Conservation (phyloP, 371 early-diverging fungal species). For the Mucor plumbeus region DNA sequence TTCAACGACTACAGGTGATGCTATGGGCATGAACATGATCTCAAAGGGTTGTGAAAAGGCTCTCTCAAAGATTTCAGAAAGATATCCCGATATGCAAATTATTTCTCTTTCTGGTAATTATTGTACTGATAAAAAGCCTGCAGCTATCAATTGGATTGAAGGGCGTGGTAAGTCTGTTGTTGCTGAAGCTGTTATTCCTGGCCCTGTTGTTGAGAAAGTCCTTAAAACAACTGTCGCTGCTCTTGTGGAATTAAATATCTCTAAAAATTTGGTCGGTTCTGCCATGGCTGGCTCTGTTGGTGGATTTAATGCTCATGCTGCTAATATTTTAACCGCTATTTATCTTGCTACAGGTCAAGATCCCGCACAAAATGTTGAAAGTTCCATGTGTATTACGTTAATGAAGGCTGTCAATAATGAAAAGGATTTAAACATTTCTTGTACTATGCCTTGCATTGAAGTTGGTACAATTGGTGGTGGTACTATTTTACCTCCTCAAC, state of each 20-base stretch:
- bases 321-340: slow-evolving; percentile 93
- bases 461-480: slow-evolving; percentile 98
- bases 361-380: slow-evolving; percentile 97
- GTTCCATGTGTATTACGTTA: slow-evolving; percentile 92
- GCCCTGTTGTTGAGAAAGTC: slow-evolving; percentile 77
- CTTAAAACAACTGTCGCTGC: slow-evolving; percentile 88
- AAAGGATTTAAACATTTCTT: slow-evolving; percentile 83
- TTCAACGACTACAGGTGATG: slow-evolving; percentile 94
- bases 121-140: slow-evolving; percentile 98
- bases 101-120: slow-evolving; percentile 92
- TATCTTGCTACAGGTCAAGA: slow-evolving; percentile 97
- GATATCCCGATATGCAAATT: slow-evolving; percentile 81
- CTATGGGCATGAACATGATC: slow-evolving; percentile 99
- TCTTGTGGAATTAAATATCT: slow-evolving; percentile 81
- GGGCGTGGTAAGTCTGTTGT: slow-evolving; percentile 97
- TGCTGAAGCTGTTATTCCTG: slow-evolving; percentile 87
- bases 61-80: slow-evolving; percentile 58
- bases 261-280: slow-evolving; percentile 93
- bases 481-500: slow-evolving; percentile 88
- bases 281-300: slow-evolving; percentile 96
- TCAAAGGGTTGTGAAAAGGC: slow-evolving; percentile 94
- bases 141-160: slow-evolving; percentile 97
- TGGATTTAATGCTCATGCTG: slow-evolving; percentile 97
- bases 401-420: slow-evolving; percentile 87
- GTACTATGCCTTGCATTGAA: slow-evolving; percentile 96